Evolutionary conservation across 139 green algal species (phyloP).

Genomic region (Tetratostichococcus sp.): DNA sequence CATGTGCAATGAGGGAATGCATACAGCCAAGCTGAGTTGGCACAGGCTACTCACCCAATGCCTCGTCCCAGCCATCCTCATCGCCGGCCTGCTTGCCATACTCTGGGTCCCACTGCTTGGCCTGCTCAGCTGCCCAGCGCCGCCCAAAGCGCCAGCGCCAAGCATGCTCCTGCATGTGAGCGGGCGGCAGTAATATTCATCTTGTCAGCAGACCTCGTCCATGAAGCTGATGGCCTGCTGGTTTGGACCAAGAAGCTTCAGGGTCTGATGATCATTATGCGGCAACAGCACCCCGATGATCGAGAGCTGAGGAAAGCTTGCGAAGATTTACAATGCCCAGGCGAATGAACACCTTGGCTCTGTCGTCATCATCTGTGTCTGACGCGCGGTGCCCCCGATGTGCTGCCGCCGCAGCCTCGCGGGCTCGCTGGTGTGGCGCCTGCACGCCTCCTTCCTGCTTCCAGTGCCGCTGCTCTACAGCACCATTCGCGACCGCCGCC

Average conservation of each 20-base stretch:
- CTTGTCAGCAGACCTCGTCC: too few species aligned
- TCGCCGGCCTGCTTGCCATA: slow-evolving; percentile 10
- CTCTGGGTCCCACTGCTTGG: slow-evolving; percentile 15
- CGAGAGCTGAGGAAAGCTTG: too few species aligned
- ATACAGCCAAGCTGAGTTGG: too few species aligned
- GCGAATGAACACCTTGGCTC: neutral
- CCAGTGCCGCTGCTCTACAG: neutral
- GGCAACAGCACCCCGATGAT: too few species aligned
- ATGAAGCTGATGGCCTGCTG: too few species aligned
- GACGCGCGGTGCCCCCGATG: too few species aligned
- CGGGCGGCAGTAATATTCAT: too few species aligned
- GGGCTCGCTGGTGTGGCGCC: neutral
- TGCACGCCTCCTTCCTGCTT: neutral
- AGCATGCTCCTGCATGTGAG: slow-evolving; percentile 3
- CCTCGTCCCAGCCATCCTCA: slow-evolving; percentile 27
- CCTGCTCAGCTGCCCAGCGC: slow-evolving; percentile 22
- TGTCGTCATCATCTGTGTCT: neutral
- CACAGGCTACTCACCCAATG: slow-evolving; percentile 16
- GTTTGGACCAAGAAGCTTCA: too few species aligned
- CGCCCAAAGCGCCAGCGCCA: slow-evolving; percentile 26
- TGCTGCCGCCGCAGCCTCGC: neutral
- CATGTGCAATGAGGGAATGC: too few species aligned
- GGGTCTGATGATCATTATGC: too few species aligned
- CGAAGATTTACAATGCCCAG: neutral
- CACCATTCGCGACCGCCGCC: neutral